Base-by-base conservation (phyloP, 140 eudicot species). In the Stevia rebaudiana region DNA sequence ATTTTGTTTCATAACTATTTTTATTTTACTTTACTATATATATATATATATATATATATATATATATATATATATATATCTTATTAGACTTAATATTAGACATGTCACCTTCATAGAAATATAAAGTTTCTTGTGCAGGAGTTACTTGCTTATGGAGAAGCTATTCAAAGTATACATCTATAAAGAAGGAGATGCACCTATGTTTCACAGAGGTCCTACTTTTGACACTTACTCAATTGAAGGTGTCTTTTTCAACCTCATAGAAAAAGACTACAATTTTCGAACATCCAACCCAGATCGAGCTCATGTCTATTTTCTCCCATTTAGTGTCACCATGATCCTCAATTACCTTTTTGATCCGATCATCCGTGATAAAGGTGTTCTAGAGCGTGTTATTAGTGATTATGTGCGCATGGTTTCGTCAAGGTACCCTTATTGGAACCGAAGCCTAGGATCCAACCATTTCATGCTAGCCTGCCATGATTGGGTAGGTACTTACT, bases 391-490 rank as follows among this genome's bases (percentile, higher is more conserved):
- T 8, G 74, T 80, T 30, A 56, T 91, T 11, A 82, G 73, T 15
- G 98, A 87, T 54, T 88, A 92, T 55, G 94, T 92, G 23, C 69
- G 56, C 13, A 61, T 71, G 12, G 77, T 92, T 16, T 79, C 98
- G 0, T 74, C 73, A 17, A 83, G 70, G 73, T 85, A 92, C 63
- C 88, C 89, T 9, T 92, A 74, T 6, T 92, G 98, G 96, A 92
- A 92, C 72, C 71, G 82, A 56, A 92, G 95, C 76, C 89, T 79
- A 1, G 98, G 96, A 37, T 84, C 95, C 63, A 95, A 92, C 71
- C 98, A 92, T 58, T 88, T 88, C 88, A 92, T 92, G 98, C 84
- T 92, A 24, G 83, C 98, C 41, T 92, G 98, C 72, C 98, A 92
- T 70, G 98, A 92, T 43, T 92, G 98, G 96, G 98, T 91, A 81